Evolutionary conservation across 176 grass and related monocot genomes (phyloP).

Genomic region (Paspalum notatum): DNA sequence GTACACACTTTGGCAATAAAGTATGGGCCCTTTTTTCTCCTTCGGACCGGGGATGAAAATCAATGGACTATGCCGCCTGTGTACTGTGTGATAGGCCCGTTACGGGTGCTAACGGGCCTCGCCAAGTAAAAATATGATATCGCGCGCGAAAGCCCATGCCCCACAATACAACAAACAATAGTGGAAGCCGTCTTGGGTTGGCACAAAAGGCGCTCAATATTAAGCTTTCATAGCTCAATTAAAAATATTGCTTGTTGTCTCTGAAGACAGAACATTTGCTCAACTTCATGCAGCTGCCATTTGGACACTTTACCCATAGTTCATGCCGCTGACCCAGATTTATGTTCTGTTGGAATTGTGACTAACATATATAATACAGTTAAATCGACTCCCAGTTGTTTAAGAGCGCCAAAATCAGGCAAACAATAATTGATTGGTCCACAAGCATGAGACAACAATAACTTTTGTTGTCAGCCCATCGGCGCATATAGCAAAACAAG

Average conservation of each 20-base stretch:
- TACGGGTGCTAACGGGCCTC: not conserved
- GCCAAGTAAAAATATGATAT: not conserved
- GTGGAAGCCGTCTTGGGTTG: not conserved
- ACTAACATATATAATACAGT: not conserved
- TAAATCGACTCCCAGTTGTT: not conserved
- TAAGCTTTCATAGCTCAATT: not conserved
- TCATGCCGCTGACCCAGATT: too few relatives aligned
- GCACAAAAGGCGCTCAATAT: not conserved
- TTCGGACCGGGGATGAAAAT: not conserved
- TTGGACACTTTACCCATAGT: not conserved
- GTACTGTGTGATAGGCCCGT: conserved; percentile 25
- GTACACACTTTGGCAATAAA: not conserved
- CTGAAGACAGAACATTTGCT: not conserved
- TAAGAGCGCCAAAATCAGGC: not conserved
- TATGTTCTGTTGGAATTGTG: not conserved
- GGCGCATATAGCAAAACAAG: not conserved
- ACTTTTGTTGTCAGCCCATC: not conserved
- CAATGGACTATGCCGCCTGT: not conserved
- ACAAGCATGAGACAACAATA: not conserved
- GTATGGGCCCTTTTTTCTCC: conserved; percentile 30
- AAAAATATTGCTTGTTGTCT: not conserved
- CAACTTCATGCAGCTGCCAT: not conserved
- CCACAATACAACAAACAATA: not conserved
- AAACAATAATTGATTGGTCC: not conserved
- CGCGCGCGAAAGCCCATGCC: not conserved